Base-by-base conservation (phyloP, 208 protist species). In the Trypanosoma lewisi region DNA sequence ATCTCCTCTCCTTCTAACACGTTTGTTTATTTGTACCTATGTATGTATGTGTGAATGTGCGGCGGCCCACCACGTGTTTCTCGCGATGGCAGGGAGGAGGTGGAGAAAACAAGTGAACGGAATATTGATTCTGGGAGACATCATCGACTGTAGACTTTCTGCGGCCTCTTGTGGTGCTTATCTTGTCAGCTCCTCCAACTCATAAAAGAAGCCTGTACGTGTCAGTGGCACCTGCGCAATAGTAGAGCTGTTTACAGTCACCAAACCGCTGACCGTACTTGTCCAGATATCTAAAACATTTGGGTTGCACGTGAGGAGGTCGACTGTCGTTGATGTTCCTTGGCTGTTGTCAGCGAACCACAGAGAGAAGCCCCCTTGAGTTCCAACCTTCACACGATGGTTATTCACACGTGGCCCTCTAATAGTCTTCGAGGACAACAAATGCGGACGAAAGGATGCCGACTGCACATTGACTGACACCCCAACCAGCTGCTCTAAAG, bases 191-290 rank as follows among this genome's bases (percentile, higher is more conserved):
- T 70, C 63, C 9, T 64, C 54, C 37, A 83, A 19, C 59, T 63
- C 70, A 4, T 25, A 55, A 11, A 63, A 69, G 33, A 30, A 9
- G 14, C 49, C 66, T 30, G 44, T 41, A 54, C 34, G 33, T 49
- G 67, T 82, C 47, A 92, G 71, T 11, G 78, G 73, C 25, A 77
- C 72, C 59, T 87, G 82, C 48, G 89, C 84, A 41, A 89, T 59
- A 9, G 82, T 84, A 33, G 77, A 81, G 68, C 82, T 90, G 74
- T 94, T 94, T 47, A 94, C 88, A 57, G 78, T 89, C 34, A 91
- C 67, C 2, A 94, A 41, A 0, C 88, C 88, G 5, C 75, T 73
- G 45, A 89, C 87, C 5, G 83, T 75, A 57, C 77, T 85, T 30
- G 78, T 87, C 88, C 88, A 94, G 4, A 91, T 71, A 41, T 86